Evolutionary conservation across 2,329 filamentous ascomycete genomes (phyloP), one percentile per base, ranked within the genome.

Genomic region (Aurifilum marmelostoma): DNA sequence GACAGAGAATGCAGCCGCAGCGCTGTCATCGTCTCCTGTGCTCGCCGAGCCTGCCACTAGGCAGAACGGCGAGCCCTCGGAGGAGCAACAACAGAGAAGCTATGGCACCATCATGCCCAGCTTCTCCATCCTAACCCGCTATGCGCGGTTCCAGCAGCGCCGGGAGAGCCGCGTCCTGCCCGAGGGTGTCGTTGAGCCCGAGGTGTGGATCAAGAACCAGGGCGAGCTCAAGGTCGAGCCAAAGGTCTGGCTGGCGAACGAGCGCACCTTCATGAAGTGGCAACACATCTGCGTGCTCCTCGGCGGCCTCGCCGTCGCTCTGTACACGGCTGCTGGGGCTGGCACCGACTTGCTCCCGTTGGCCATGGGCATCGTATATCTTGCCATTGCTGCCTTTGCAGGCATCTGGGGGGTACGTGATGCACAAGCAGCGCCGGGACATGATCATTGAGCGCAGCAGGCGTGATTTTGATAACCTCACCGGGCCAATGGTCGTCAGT

Each of bases 201-300:
- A 87, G 11, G 86, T 89, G 73, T 97, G 95, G 90, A 92, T 99
- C 84, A 99, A 99, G 83, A 97, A 99, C 80, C 88, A 91, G 43
- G 95, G 96, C 3, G 92, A 94, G 47, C 87, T 98, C 73, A 92
- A 94, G 77, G 93, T 99, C 68, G 96, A 99, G 82, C 94, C 93
- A 71, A 99, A 99, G 81, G 95, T 99, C 39, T 99, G 96, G 95
- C 90, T 99, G 68, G 96, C 96, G 67, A 99, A 99, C 80, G 95
- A 99, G 82, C 91, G 96, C 71, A 99, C 96, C 0, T 99, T 97
- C 78, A 91, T 99, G 80, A 98, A 97, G 80, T 99, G 96, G 96
- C 93, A 98, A 83, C 94, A 98, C 79, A 94, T 99, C 75, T 91
- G 89, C 71, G 89, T 99, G 63, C 85, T 99, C 18, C 89, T 99